Conservation (phyloP, 345 rosid species). For the Cardamine resedifolia region DNA sequence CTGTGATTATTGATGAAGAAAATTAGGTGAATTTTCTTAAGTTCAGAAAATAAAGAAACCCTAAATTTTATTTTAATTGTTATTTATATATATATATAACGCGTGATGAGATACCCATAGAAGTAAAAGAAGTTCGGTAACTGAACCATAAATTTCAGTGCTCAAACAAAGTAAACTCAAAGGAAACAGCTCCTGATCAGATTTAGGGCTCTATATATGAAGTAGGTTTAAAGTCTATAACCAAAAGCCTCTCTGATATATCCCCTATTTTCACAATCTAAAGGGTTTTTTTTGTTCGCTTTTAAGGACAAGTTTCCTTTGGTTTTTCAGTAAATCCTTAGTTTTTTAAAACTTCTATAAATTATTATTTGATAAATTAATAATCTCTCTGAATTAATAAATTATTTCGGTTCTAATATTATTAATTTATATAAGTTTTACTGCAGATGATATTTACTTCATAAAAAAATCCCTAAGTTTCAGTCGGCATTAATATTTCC, state of each 20-base stretch:
- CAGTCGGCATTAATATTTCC: slow-evolving; percentile 19
- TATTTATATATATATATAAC: not conserved
- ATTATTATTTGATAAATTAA: no score
- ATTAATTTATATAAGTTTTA: no score
- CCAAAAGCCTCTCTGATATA: not conserved
- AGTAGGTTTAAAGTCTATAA: slow-evolving; percentile 32
- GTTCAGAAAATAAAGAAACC: slow-evolving; percentile 31
- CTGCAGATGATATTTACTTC: no score
- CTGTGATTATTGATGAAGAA: slow-evolving; percentile 3
- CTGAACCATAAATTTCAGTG: slow-evolving; percentile 33
- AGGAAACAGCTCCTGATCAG: slow-evolving; percentile 33
- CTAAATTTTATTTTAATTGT: not conserved
- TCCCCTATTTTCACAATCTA: slow-evolving; percentile 17
- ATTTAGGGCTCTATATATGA: slow-evolving; percentile 38
- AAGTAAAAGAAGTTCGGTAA: slow-evolving; percentile 35
- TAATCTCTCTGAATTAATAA: no score
- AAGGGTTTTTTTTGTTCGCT: not conserved
- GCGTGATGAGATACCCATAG: slow-evolving; percentile 27
- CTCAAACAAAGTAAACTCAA: slow-evolving; percentile 35
- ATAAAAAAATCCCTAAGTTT: no score
- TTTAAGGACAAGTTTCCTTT: not conserved
- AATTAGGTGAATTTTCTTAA: slow-evolving; percentile 19
- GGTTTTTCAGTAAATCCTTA: not conserved
- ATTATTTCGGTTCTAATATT: no score
- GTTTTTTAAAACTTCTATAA: no score